phyloP scores from a whole-genome alignment of 352 stramenopile genomes.

The Pythium aquatile region DNA sequence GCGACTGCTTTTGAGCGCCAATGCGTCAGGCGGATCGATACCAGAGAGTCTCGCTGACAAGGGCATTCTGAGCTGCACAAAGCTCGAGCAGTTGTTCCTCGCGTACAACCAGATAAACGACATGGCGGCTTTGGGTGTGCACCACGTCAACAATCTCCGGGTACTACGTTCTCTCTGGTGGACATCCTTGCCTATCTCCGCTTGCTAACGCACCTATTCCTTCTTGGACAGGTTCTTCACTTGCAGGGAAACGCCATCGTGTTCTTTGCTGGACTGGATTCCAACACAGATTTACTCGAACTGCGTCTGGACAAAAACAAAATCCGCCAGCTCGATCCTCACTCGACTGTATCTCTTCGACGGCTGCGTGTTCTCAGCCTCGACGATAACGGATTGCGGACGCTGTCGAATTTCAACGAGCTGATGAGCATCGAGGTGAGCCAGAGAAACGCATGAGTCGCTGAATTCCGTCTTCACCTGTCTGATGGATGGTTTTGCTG shows the following conservation, averaged over 20 bases:
- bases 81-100: slow-evolving; percentile 72
- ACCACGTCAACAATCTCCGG: slow-evolving; percentile 67
- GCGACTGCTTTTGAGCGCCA: slow-evolving; percentile 32
- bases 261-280: slow-evolving; percentile 58
- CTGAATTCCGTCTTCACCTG: background rate
- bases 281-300: slow-evolving; percentile 61
- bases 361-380: slow-evolving; percentile 62
- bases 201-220: too few relatives aligned
- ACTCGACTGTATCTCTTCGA: slow-evolving; percentile 43
- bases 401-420: slow-evolving; percentile 64
- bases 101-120: slow-evolving; percentile 81
- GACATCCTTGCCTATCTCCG: too few relatives aligned
- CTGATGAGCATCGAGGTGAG: slow-evolving; percentile 67
- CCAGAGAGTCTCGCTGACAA: slow-evolving; percentile 40
- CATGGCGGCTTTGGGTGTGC: slow-evolving; percentile 63
- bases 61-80: slow-evolving; percentile 56
- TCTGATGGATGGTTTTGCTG: background rate
- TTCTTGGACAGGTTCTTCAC: slow-evolving; percentile 47
- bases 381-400: slow-evolving; percentile 80
- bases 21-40: slow-evolving; percentile 11
- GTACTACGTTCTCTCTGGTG: slow-evolving; percentile 22
- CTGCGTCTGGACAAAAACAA: slow-evolving; percentile 82
- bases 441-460: background rate
- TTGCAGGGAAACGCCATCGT: slow-evolving; percentile 82
- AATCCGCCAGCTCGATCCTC: slow-evolving; percentile 72